These are phyloP conservation scores for Candida sp. DNA, from an alignment of 1,139 yeast genomes.

Conservation along the genomic window DNA sequence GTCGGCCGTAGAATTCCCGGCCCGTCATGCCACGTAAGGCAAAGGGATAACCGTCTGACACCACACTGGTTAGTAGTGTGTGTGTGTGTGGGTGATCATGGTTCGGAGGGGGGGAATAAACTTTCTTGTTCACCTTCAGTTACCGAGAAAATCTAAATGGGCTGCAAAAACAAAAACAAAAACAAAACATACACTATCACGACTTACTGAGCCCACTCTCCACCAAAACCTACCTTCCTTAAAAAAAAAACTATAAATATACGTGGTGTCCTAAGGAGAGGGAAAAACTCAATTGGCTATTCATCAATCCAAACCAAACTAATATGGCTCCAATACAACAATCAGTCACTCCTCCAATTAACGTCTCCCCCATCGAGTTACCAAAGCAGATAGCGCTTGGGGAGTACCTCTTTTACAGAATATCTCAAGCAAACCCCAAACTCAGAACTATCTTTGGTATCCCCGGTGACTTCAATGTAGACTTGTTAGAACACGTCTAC, in stretches of 20 bases:
- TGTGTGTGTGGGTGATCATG: too few relatives aligned
- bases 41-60: too few relatives aligned
- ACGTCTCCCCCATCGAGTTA: neutral
- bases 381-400: constrained; percentile 33
- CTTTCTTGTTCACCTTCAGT: too few relatives aligned
- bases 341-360: neutral
- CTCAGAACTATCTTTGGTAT: constrained; percentile 41
- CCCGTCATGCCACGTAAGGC: too few relatives aligned
- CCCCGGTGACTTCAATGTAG: constrained; percentile 47
- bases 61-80: too few relatives aligned
- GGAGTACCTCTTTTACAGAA: constrained; percentile 40
- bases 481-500: constrained; percentile 40
- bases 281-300: neutral
- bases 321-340: constrained; percentile 6
- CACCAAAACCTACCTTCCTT: neutral
- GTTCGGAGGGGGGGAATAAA: too few relatives aligned
- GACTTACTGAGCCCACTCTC: too few relatives aligned
- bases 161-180: too few relatives aligned
- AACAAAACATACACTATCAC: too few relatives aligned
- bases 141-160: too few relatives aligned
- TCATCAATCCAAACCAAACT: neutral
- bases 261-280: too few relatives aligned
- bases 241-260: neutral
- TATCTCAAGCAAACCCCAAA: constrained; percentile 40
- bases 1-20: too few relatives aligned